phyloP scores from a whole-genome alignment of 2,329 filamentous ascomycete genomes.

The Monilinia fructigena region DNA sequence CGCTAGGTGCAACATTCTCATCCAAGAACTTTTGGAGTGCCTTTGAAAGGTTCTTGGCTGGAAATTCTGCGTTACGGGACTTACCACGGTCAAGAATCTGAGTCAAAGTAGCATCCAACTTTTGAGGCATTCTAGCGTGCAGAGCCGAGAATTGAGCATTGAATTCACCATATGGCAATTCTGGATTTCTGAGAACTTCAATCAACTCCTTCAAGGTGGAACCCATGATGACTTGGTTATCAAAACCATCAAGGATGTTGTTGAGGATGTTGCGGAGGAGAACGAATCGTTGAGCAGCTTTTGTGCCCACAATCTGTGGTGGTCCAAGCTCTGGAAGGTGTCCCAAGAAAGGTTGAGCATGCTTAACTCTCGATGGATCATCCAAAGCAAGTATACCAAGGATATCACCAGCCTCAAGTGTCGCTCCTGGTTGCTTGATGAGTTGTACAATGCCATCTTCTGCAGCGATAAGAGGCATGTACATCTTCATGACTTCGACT shows the following conservation, averaged over 20 bases:
- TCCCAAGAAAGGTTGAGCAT: conserved; percentile 88
- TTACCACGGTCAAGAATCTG: conserved; percentile 84
- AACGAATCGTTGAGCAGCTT: conserved; percentile 84
- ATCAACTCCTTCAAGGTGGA: conserved; percentile 82
- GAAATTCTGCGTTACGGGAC: conserved; percentile 80
- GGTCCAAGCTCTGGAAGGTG: conserved; percentile 84
- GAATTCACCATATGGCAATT: conserved; percentile 96
- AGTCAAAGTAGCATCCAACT: conserved; percentile 77
- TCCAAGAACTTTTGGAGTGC: conserved; percentile 85
- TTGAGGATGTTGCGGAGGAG: conserved; percentile 73
- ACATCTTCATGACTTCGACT: conserved; percentile 99
- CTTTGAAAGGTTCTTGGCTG: conserved; percentile 81
- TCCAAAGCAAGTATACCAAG: conserved; percentile 95
- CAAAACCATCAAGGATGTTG: conserved; percentile 89
- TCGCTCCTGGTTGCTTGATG: conserved; percentile 98
- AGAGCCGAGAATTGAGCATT: conserved; percentile 92
- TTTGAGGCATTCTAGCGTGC: conserved; percentile 96
- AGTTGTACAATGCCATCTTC: conserved; percentile 96
- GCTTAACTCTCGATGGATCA: conserved; percentile 94
- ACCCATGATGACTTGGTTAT: conserved; percentile 96
- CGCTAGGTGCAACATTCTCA: conserved; percentile 72
- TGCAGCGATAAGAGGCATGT: conserved; percentile 94
- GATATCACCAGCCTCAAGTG: conserved; percentile 95
- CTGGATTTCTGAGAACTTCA: conserved; percentile 83
- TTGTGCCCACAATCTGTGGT: conserved; percentile 83